Evolutionary conservation across 805 yeast genomes (phyloP).

Genomic region (Hanseniaspora taiwanica): DNA sequence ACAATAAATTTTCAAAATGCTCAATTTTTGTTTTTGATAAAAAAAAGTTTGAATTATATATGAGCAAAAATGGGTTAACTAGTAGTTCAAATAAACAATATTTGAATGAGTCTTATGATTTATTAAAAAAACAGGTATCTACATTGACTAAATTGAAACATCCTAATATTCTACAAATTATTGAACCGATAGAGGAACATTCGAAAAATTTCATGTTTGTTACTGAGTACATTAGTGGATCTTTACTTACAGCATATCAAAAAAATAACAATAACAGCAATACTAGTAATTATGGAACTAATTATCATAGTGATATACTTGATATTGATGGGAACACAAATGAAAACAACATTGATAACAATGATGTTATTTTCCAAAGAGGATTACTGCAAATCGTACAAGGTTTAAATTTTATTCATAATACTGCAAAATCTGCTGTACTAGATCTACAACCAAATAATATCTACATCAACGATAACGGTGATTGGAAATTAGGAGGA

Average conservation of each 20-base stretch:
- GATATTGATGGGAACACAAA: constrained; percentile 6
- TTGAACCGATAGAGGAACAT: constrained; percentile 85
- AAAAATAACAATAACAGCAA: constrained; percentile 9
- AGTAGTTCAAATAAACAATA: constrained; percentile 31
- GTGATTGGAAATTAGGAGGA: constrained; percentile 91
- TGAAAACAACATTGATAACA: constrained; percentile 2
- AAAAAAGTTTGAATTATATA: constrained; percentile 47
- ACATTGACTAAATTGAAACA: constrained; percentile 75
- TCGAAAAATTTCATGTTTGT: constrained; percentile 68
- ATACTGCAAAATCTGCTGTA: constrained; percentile 61
- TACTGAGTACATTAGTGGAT: constrained; percentile 60
- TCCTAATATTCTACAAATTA: constrained; percentile 70
- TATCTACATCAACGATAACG: constrained; percentile 62
- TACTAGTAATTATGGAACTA: constrained; percentile 24
- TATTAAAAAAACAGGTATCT: constrained; percentile 52
- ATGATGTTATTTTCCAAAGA: constrained; percentile 50
- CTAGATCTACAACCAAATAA: constrained; percentile 67
- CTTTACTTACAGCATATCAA: constrained; percentile 33
- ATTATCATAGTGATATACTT: constrained; percentile 39
- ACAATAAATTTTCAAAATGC: constrained; percentile 28
- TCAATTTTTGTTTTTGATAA: constrained; percentile 85
- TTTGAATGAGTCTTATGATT: constrained; percentile 48
- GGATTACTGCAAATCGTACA: constrained; percentile 70
- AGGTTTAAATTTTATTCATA: constrained; percentile 74
- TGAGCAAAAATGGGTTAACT: constrained; percentile 37